Evolutionary conservation across 805 yeast species (phyloP), one percentile per base, ranked within the genome.

Genomic region (Jamesozyma jinghongensis): DNA sequence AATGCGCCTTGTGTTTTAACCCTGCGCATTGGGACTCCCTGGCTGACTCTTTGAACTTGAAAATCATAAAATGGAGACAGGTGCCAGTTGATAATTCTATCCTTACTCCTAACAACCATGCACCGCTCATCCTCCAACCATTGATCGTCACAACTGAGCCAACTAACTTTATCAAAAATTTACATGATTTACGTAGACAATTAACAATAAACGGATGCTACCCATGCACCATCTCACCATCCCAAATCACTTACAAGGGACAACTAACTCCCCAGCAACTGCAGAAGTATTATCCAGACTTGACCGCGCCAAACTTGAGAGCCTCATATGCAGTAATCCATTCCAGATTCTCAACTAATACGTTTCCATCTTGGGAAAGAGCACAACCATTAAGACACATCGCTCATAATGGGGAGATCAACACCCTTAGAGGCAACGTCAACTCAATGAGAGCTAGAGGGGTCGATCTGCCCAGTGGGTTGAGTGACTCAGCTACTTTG

Each of bases 281-380:
- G 29, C 92, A 88, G 70, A 78, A 83, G 52, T 90, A 92, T 68
- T 90, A 88, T 69, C 87, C 85, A 61, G 98, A 90, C 66, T 74
- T 90, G 59, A 81, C 79, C 47, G 87, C 86, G 62, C 90, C 87
- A 20, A n/a, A n/a, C n/a, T 92, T 87, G 57, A 90, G 79, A 65
- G 90, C 86, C 67, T 92, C 94, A 35, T 85, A 92, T 71, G 95
- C 97, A 13, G 73, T 90, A 32, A 97, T 90, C 38, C 98, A 90
- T 69, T 88, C 97, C 19, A 79, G 98, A 62, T 90, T 90, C 73
- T 87, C 97, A 43, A 90, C 98, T 26, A 90, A 90, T 66, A 90
- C 98, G 37, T 90, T 90, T 77, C 98, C 98, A 36, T 86, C 96
- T n/a, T 90, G 98, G 98, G 98, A 92, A 67, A 79, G 98, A 66